phyloP scores from a whole-genome alignment of 257 asterid genomes.

The Salvia rosmarinus region DNA sequence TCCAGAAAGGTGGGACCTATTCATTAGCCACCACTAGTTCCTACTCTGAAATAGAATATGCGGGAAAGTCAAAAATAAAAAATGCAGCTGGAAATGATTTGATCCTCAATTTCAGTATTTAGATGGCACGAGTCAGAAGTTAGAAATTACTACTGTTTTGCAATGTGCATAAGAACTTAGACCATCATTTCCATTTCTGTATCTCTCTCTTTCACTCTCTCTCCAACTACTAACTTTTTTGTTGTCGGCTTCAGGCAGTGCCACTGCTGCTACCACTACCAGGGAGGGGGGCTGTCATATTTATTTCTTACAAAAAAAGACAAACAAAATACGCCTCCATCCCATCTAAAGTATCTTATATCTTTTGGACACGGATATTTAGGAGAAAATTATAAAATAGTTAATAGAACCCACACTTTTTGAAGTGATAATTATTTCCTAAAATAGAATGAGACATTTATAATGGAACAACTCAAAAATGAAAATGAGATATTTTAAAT shows the following conservation, averaged over 20 bases:
- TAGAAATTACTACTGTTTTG: background rate
- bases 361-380: no score
- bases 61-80: background rate
- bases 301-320: background rate
- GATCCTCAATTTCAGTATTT: background rate
- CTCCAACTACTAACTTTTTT: background rate
- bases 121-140: background rate
- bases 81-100: conserved; percentile 30
- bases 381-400: no score
- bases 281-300: background rate
- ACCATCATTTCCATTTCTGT: background rate
- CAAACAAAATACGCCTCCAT: no score
- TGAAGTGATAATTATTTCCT: no score
- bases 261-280: background rate
- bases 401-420: no score
- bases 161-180: conserved; percentile 1
- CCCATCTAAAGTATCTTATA: no score
- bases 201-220: background rate
- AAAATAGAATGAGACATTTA: no score
- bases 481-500: no score
- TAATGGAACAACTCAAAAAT: no score
- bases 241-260: conserved; percentile 17
- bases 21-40: conserved; percentile 4
- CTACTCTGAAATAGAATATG: background rate
- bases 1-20: conserved; percentile 42